Conservation (phyloP, 2,329 filamentous ascomycete genomes). For the Aspergillus tubingensis region DNA sequence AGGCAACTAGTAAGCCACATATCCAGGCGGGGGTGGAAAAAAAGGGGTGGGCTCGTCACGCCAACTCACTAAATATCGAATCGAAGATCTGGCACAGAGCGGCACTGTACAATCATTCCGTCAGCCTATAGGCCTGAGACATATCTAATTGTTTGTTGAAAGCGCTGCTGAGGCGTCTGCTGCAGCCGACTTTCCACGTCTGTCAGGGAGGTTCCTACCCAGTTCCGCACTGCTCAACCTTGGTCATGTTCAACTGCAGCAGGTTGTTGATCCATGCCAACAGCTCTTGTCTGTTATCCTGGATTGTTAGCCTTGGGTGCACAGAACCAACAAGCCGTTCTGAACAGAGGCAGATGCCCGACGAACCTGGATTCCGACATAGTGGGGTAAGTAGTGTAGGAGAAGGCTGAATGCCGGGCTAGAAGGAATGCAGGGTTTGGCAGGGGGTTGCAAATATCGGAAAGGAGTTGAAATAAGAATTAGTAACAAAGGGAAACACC, state of each 20-base stretch:
- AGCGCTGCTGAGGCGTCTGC: not conserved
- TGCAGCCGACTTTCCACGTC: not conserved
- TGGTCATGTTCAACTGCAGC: slow-evolving; percentile 95
- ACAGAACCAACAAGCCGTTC: not conserved
- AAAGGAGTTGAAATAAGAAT: not conserved
- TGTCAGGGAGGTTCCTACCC: slow-evolving; percentile 62
- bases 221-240: slow-evolving; percentile 98
- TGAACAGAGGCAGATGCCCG: slow-evolving; percentile 1
- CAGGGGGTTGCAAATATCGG: not conserved
- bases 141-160: not conserved
- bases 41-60: not conserved
- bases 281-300: slow-evolving; percentile 79
- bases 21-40: not conserved
- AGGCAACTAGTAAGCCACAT: slow-evolving; percentile 10
- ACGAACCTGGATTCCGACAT: slow-evolving; percentile 68
- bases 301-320: not conserved
- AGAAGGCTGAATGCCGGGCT: not conserved
- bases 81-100: slow-evolving; percentile 97
- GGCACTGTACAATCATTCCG: slow-evolving; percentile 60
- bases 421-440: not conserved
- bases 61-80: slow-evolving; percentile 78
- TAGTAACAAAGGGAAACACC: slow-evolving; percentile 3
- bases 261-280: slow-evolving; percentile 97
- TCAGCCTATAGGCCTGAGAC: slow-evolving; percentile 11
- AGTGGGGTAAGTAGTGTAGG: slow-evolving; percentile 37